phyloP scores from a whole-genome alignment of 2,329 filamentous ascomycete genomes.

The Aspergillus tamarii region DNA sequence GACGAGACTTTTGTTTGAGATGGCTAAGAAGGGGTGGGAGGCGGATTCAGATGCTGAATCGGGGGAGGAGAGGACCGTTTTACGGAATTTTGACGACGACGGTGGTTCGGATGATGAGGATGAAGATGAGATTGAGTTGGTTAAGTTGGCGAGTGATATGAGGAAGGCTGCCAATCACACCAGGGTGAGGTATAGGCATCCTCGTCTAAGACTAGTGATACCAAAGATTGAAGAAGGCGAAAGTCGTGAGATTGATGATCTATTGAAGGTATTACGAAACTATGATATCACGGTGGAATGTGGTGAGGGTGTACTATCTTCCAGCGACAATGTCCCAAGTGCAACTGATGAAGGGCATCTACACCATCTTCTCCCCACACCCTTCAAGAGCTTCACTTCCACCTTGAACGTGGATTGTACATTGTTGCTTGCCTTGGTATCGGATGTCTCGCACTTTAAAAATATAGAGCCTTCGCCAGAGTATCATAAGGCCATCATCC shows the following conservation, averaged over 20 bases:
- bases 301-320: conserved; percentile 25
- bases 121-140: conserved; percentile 60
- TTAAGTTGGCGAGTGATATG: conserved; percentile 64
- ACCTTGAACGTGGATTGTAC: conserved; percentile 59
- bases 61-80: conserved; percentile 30
- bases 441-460: conserved; percentile 68
- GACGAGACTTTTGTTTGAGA: conserved; percentile 66
- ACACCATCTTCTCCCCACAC: conserved; percentile 42
- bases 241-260: conserved; percentile 57
- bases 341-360: conserved; percentile 26
- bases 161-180: conserved; percentile 59
- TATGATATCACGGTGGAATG: conserved; percentile 51
- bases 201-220: conserved; percentile 62
- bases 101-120: conserved; percentile 51
- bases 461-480: conserved; percentile 50
- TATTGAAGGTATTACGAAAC: conserved; percentile 59
- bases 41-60: conserved; percentile 53
- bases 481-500: conserved; percentile 63
- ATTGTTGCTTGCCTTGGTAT: conserved; percentile 71
- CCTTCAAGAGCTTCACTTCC: conserved; percentile 46
- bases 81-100: conserved; percentile 38
- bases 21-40: conserved; percentile 70
- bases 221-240: conserved; percentile 59
- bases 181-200: conserved; percentile 62
- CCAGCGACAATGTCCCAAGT: conserved; percentile 10